Percentiles rank a stretch among this genome's conserved stretches.
These are phyloP conservation scores for Cladosporium sp. DNA, from an alignment of 2,329 filamentous ascomycete species.

Conservation along the genomic window DNA sequence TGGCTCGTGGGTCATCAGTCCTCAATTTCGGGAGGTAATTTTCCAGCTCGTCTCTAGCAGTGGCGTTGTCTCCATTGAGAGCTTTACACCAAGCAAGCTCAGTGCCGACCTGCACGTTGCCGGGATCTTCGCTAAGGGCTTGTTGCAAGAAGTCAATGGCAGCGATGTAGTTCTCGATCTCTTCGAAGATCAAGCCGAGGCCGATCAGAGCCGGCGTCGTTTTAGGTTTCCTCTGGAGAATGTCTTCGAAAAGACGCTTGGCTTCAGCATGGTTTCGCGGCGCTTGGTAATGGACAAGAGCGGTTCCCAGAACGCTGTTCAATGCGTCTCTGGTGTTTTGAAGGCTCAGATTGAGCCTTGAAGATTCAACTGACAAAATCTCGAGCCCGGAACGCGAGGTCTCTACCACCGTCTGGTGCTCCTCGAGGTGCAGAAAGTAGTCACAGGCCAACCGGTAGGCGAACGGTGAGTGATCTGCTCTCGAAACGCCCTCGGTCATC, in stretches of 20 bases:
- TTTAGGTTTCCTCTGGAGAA: constrained; percentile 67
- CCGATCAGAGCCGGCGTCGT: constrained; percentile 81
- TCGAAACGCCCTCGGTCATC: constrained; percentile 57
- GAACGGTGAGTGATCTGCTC: constrained; percentile 60
- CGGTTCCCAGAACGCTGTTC: constrained; percentile 73
- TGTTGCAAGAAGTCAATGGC: constrained; percentile 75
- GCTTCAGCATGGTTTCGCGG: constrained; percentile 87
- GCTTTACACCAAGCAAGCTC: constrained; percentile 93
- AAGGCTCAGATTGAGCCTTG: constrained; percentile 63
- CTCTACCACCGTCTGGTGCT: constrained; percentile 75
- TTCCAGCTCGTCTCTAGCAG: constrained; percentile 64
- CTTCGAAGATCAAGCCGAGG: constrained; percentile 84
- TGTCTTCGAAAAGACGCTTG: constrained; percentile 73
- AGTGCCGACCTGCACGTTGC: constrained; percentile 71
- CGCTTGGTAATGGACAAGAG: constrained; percentile 82
- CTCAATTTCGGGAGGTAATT: constrained; percentile 61
- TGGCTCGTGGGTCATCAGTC: constrained; percentile 52
- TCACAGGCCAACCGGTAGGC: constrained; percentile 77
- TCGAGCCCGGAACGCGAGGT: constrained; percentile 68
- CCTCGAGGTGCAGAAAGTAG: constrained; percentile 78
- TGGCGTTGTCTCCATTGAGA: constrained; percentile 66
- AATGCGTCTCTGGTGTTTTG: constrained; percentile 66
- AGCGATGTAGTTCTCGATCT: constrained; percentile 79
- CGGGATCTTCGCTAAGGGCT: constrained; percentile 65
- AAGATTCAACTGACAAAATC: constrained; percentile 53